Evolutionary conservation across 2,329 filamentous ascomycete genomes (phyloP), one percentile per base, ranked within the genome.

Genomic region (Diaporthe batatas): DNA sequence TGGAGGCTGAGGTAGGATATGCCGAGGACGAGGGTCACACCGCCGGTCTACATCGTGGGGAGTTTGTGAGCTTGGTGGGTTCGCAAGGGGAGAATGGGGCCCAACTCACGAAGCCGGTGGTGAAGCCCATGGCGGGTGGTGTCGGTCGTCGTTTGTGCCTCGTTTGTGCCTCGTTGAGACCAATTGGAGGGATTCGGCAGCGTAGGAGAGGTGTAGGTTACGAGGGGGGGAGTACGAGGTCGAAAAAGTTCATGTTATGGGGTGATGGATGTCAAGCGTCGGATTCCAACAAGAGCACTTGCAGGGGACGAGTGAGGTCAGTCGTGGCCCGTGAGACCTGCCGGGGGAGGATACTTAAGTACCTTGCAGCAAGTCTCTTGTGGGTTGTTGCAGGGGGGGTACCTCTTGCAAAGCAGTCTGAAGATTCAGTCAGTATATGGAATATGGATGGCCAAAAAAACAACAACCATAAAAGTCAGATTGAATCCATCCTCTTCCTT

Each of bases 11-110:
- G 86, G 82, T 94, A 95, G 78, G 93, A 89, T 73, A 93, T 79
- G 55, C 91, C 91, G 74, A 94, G 89, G 64, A 93, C 95, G 74
- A 96, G 86, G 76, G 93, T 92, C 71, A 94, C 89, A 76, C 93
- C 93, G 79, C 93, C 91, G 76, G 92, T 90, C 93, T 95, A 76
- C 51, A 18, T 7, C 16, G 64, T 53, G 14, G 11, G 67, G 25
- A 10, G 21, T 42, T 42, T 47, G 64, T 76, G 75, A 75, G 75
- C 71, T 59, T 36, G 57, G 53, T 32, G 10, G 25, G 70, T 68
- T 42, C 53, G 16, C 0, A 59, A 53, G 42, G 23, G 12, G 32
- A n/a, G 14, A 47, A 44, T 11, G 25, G 34, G 42, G 53, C 29
- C 14, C 6, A 10, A 85, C 91, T 76, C 87, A 95, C 93, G 81